These are phyloP conservation scores for Lipomyces sp. DNA, from an alignment of 805 yeast genomes.

Conservation along the genomic window DNA sequence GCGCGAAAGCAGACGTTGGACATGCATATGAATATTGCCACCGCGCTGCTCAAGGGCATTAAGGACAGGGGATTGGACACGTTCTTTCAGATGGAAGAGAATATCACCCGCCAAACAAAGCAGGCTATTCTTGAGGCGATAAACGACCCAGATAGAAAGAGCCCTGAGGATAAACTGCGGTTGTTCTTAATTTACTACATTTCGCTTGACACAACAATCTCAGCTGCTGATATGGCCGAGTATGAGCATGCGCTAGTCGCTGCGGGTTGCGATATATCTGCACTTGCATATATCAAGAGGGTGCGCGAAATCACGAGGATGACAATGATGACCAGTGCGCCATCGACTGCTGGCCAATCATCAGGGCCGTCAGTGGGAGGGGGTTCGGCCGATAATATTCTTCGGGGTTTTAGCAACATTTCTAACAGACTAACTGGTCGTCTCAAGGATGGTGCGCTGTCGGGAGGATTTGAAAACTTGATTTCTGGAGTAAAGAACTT, in stretches of 20 bases:
- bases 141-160: constrained; percentile 62
- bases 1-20: constrained; percentile 86
- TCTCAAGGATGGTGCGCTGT: constrained; percentile 77
- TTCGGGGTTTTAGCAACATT: constrained; percentile 65
- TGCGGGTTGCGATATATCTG: constrained; percentile 61
- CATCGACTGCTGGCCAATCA: constrained; percentile 43
- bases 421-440: constrained; percentile 76
- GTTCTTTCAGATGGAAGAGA: constrained; percentile 93
- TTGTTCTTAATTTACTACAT: constrained; percentile 82
- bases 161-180: constrained; percentile 74
- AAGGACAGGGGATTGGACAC: constrained; percentile 88
- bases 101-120: constrained; percentile 55
- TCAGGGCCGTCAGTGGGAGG: constrained; percentile 33
- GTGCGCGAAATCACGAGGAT: constrained; percentile 74
- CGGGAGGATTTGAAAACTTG: constrained; percentile 88
- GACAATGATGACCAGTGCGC: constrained; percentile 46
- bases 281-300: constrained; percentile 75
- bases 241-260: constrained; percentile 66
- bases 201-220: constrained; percentile 49
- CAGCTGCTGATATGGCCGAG: constrained; percentile 58
- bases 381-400: constrained; percentile 44
- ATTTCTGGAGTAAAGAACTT: constrained; percentile 86
- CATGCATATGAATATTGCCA: constrained; percentile 94
- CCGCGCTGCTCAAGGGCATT: constrained; percentile 78
- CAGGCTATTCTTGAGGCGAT: constrained; percentile 58